Conservation (phyloP, 2,329 filamentous ascomycete genomes). For the Monilinia laxa region DNA sequence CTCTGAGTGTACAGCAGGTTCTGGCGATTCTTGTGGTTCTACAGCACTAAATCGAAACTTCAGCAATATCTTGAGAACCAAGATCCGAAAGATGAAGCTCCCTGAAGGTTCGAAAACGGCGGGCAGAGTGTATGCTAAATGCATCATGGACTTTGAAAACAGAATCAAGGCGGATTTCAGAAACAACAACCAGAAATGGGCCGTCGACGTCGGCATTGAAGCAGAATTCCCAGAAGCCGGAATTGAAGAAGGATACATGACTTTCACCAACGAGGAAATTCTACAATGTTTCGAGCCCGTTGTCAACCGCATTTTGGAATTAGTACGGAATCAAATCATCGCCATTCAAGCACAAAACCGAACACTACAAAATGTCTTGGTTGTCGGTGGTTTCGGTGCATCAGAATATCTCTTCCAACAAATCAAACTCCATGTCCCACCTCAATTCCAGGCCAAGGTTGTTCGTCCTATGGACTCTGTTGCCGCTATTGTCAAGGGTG, state of each 20-base stretch:
- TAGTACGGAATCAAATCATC: constrained; percentile 97
- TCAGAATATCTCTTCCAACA: constrained; percentile 99
- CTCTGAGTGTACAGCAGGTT: constrained; percentile 94
- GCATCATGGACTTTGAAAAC: constrained; percentile 99
- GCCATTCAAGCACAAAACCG: constrained; percentile 97
- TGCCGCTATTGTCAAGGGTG: constrained; percentile 96
- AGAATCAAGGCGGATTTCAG: constrained; percentile 99
- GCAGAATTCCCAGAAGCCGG: constrained; percentile 96
- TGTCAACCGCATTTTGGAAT: constrained; percentile 91
- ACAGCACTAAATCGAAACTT: constrained; percentile 97
- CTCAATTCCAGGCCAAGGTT: constrained; percentile 97
- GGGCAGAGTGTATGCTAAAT: constrained; percentile 98
- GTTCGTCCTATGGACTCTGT: constrained; percentile 99
- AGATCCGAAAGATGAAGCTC: constrained; percentile 99
- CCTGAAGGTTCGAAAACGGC: constrained; percentile 95
- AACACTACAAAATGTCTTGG: constrained; percentile 89
- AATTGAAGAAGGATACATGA: constrained; percentile 99
- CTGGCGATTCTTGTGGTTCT: constrained; percentile 96
- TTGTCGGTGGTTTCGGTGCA: constrained; percentile 96
- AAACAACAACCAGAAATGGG: constrained; percentile 99
- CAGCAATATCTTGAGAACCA: constrained; percentile 94
- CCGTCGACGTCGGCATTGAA: constrained; percentile 97
- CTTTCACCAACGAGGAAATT: constrained; percentile 98
- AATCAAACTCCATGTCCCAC: constrained; percentile 96
- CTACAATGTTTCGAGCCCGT: constrained; percentile 98